Evolutionary conservation across 1,139 yeast species (phyloP), one percentile per base, ranked within the genome.

Genomic region (Suzukiozyma palmioleophila): DNA sequence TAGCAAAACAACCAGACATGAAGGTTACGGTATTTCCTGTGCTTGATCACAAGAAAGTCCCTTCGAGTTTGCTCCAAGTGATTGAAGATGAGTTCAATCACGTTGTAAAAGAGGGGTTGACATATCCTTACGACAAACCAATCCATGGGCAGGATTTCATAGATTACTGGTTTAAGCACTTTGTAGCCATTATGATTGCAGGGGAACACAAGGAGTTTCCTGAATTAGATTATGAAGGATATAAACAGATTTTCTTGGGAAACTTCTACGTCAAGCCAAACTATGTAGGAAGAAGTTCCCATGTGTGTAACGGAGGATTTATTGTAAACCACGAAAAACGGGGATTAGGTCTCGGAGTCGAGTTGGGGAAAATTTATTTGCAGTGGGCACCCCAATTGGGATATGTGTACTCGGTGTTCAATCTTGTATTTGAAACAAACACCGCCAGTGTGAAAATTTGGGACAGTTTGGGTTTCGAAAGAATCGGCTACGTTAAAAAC

Each of bases 231-330:
- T 33, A 47, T 36, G 49, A 45, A 26, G 39, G 44, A 24, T 79
- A 82, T 79, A 57, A 60, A 8, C 48, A 61, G 0, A 45, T 49
- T 5, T 75, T 77, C 46, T 57, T 85, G 32, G 96, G 95, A 1
- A 75, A 82, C 2, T 84, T 81, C 57, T 84, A 81, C 57, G 69
- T 87, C 47, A 84, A 81, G 52, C 94, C 95, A 29, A 87, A 87
- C 57, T 87, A 86, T 55, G 60, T 68, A 2, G 94, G 92, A 2
- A 69, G 94, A 39, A 80, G 88, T 45, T 78, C 89, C 0, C 95
- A 87, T 51, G 81, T 74, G 13, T 84, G 95, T 53, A 87, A 86
- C 55, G 95, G 80, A 1, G 94, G 92, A 0, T 87, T 87, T 52
- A 57, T 84, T 4, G 92, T 86, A 3, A 75, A 73, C 44, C 67